These are phyloP conservation scores for Pascua guehoae DNA, from an alignment of 1,284 basidiomycete genomes.

Conservation along the genomic window DNA sequence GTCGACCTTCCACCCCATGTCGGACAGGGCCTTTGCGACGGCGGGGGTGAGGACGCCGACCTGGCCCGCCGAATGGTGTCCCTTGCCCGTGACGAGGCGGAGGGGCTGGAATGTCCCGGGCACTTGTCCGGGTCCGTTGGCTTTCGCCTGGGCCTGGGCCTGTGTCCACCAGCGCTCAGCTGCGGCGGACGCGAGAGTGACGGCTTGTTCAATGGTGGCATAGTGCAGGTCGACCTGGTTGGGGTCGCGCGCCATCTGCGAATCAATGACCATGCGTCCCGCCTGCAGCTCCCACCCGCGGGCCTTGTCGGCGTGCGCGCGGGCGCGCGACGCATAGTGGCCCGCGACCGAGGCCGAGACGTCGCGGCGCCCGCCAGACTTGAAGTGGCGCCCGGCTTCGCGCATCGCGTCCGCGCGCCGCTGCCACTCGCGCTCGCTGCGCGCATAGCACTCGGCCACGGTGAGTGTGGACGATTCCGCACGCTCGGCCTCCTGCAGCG, in stretches of 20 bases:
- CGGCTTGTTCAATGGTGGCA: conserved; percentile 38
- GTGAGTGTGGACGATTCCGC: conserved; percentile 10
- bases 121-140: neutral
- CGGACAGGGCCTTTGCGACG: conserved; percentile 33
- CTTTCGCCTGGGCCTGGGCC: conserved; percentile 57
- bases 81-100: conserved; percentile 43
- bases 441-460: conserved; percentile 31
- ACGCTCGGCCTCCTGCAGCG: conserved; percentile 6
- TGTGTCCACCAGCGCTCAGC: conserved; percentile 28
- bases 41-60: conserved; percentile 44
- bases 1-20: conserved; percentile 41
- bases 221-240: conserved; percentile 25
- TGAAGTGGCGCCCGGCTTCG: conserved; percentile 36
- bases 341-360: conserved; percentile 30
- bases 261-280: conserved; percentile 34
- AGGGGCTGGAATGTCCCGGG: conserved; percentile 8
- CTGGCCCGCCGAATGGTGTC: conserved; percentile 40
- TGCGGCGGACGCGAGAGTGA: conserved; percentile 29
- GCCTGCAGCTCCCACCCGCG: conserved; percentile 40
- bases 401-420: conserved; percentile 36
- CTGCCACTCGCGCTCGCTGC: conserved; percentile 27
- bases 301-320: conserved; percentile 30
- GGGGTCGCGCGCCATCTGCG: conserved; percentile 21
- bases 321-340: conserved; percentile 41
- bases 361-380: conserved; percentile 7